Evolutionary conservation across 1,139 yeast genomes (phyloP), one percentile per base, ranked within the genome.

Genomic region (Magnusiomyces paraingens): DNA sequence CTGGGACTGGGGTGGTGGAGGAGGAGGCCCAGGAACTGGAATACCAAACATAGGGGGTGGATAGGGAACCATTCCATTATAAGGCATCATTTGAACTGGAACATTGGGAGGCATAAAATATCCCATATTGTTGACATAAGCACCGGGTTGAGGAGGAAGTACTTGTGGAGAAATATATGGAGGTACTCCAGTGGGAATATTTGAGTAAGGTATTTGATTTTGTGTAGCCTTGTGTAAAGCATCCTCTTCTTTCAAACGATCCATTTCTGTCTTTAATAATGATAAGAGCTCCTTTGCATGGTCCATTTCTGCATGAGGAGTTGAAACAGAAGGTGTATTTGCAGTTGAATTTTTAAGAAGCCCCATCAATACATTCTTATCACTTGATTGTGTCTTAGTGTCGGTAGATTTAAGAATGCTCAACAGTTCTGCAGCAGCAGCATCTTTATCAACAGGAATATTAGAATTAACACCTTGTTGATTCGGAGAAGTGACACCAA

Each of bases 261-360:
- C 55, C 20, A 62, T 56, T 43, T 64, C 61, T 43, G 57, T 61
- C 47, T 63, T 56, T 41, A 68, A 63, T 40, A 69, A 56, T 12
- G 66, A 64, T 32, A 69, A 58, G 36, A 69, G 65, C 55, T 68
- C 69, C 53, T 59, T 53, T 2, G 72, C 72, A 50, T 63, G 62
- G 48, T 57, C 57, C 21, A 55, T 56, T 22, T 57, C 59, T 17
- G 55, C 58, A 17, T 18, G 26, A 15, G 47, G 21, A n/a, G 21
- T 20, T n/a, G 20, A 15, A 18, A 11, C 20, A 8, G 53, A 14
- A n/a, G 20, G 17, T 40, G n/a, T 22, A 29, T 41, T n/a, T 10
- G 43, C 47, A 8, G 44, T 52, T 18, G 49, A 55, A 18, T 50
- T 51, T 29, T 44, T 39, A 21, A 22, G 51, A 38, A 29, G 35